Evolutionary conservation across 768 basidiomycete genomes (phyloP).

Genomic region (Coprinellus micaceus): DNA sequence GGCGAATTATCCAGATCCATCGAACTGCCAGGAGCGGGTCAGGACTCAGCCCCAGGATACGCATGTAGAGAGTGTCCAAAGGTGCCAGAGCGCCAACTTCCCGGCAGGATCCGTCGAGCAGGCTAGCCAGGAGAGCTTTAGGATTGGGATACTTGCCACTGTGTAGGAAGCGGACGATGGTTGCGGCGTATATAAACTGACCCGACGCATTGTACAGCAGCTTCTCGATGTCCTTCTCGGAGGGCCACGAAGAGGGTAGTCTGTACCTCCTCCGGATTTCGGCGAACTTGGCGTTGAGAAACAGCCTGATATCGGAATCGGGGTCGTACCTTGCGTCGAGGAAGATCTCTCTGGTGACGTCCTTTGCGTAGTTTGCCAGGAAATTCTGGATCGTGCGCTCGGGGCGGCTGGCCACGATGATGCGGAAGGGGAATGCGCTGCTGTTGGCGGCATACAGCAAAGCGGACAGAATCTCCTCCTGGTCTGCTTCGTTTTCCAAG

Average conservation of each 20-base stretch:
- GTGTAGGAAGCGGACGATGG: slow-evolving; percentile 10
- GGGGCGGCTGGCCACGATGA: slow-evolving; percentile 8
- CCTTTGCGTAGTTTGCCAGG: not conserved
- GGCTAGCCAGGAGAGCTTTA: slow-evolving; percentile 5
- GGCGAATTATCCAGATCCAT: not conserved
- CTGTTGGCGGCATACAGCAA: not conserved
- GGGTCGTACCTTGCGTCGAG: not conserved
- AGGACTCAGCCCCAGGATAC: not conserved
- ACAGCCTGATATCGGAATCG: not conserved
- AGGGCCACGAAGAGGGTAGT: slow-evolving; percentile 6
- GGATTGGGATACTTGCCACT: slow-evolving; percentile 4
- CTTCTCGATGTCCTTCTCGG: not conserved
- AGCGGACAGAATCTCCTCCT: slow-evolving; percentile 2
- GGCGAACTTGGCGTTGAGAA: not conserved
- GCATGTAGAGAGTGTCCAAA: slow-evolving; percentile 2
- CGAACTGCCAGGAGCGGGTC: not conserved
- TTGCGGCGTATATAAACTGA: slow-evolving; percentile 17
- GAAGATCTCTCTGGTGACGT: not conserved
- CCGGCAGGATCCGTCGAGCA: not conserved
- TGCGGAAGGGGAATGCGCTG: not conserved
- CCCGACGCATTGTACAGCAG: slow-evolving; percentile 6
- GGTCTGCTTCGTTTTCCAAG: not conserved
- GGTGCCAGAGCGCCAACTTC: not conserved
- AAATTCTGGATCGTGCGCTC: not conserved
- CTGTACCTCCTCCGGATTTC: not conserved